phyloP scores from a whole-genome alignment of 139 green algal genomes.

The Tetraselmis striata region DNA sequence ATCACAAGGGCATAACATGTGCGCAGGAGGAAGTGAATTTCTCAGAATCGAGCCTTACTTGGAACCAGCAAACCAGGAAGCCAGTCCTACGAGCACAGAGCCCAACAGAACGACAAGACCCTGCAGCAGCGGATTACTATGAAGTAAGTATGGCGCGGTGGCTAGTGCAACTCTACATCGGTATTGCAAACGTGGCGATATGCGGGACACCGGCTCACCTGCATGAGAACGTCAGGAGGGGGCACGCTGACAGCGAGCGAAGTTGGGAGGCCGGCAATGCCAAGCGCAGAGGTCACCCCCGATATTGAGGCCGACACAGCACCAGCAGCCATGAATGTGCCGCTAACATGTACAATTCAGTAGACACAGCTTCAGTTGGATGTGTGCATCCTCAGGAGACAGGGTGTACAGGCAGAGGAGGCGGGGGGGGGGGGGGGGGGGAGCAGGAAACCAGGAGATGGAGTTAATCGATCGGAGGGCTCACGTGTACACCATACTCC shows the following conservation, averaged over 20 bases:
- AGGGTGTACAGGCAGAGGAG: neutral
- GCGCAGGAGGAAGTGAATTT: no score
- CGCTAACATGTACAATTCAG: no score
- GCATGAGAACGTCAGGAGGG: neutral
- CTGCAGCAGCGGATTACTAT: neutral
- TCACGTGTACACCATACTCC: slow-evolving; percentile 47
- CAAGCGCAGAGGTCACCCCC: neutral
- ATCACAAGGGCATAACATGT: no score
- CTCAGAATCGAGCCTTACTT: no score
- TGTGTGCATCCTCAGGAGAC: no score
- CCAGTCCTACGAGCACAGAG: neutral
- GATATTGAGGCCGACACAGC: slow-evolving; percentile 24
- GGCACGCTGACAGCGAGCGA: neutral
- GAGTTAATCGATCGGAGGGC: neutral
- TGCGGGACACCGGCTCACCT: neutral
- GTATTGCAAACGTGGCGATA: no score
- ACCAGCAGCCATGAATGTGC: slow-evolving; percentile 54
- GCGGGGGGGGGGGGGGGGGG: no score
- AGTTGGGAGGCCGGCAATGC: neutral
- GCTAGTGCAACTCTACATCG: no score
- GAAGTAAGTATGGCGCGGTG: no score
- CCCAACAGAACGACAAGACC: neutral
- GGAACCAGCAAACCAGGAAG: neutral
- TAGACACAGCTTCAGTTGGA: no score
- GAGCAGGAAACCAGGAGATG: neutral